Evolutionary conservation across 352 stramenopile species (phyloP).

Genomic region (Pythium dissotocum): DNA sequence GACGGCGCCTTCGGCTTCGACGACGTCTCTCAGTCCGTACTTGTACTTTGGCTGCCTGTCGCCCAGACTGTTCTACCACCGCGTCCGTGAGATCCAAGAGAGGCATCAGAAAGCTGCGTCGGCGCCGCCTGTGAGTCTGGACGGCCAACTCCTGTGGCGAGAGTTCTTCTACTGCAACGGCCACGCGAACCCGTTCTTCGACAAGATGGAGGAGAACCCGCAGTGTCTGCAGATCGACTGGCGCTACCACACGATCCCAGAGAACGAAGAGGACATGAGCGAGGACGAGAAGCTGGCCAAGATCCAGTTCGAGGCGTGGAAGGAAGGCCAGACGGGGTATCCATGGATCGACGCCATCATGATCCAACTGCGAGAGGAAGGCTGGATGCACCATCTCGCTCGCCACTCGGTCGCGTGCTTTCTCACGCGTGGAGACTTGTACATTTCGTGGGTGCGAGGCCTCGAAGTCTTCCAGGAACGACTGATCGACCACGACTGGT

Average conservation of each 20-base stretch:
- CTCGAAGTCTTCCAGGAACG: conserved; percentile 91
- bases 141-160: conserved; percentile 95
- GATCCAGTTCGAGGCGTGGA: conserved; percentile 92
- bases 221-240: conserved; percentile 88
- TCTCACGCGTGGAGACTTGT: conserved; percentile 97
- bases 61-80: conserved; percentile 89
- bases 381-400: conserved; percentile 89
- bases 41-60: conserved; percentile 94
- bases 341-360: conserved; percentile 98
- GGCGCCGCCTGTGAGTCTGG: conserved; percentile 90
- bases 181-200: conserved; percentile 85
- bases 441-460: conserved; percentile 94
- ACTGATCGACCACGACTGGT: conserved; percentile 97
- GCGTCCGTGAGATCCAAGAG: conserved; percentile 76
- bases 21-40: conserved; percentile 95
- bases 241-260: conserved; percentile 87
- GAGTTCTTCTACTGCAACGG: conserved; percentile 94
- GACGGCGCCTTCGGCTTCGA: conserved; percentile 87
- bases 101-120: conserved; percentile 62
- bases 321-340: conserved; percentile 94
- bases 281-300: conserved; percentile 83
- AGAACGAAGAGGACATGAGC: conserved; percentile 55
- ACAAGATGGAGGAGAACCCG: conserved; percentile 94
- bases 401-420: conserved; percentile 98
- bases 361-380: conserved; percentile 90